Base-by-base conservation (phyloP, 352 stramenopile species). In the Pythium monospermum region DNA sequence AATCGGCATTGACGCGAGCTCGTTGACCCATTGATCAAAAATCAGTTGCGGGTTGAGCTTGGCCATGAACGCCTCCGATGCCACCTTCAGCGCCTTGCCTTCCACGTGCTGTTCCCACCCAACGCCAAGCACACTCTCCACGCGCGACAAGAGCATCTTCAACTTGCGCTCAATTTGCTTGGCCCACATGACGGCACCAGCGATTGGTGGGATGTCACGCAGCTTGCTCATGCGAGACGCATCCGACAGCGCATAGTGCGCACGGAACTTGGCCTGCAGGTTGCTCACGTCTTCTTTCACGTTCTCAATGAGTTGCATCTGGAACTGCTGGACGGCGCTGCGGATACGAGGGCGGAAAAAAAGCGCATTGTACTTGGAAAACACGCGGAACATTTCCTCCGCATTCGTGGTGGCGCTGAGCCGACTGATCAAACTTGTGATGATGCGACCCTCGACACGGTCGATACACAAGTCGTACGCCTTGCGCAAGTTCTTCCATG, bases 91-190 rank as follows among this genome's bases (percentile, higher is more conserved):
- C 19, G 96, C 85, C 32, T 96, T 95, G 21, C 97, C 97, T 73
- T 99, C 96, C 4, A 95, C 73, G 51, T 98, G 91, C 35, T 99
- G 95, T 43, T 98, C 96, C 97, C 97, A 99, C 27, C 96, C 96
- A 19, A 69, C 61, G 38, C 93, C 97, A 4, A 99, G 83, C 16
- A 99, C 96, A 62, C 97, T 94, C 55, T 98, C 87, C 57, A 99
- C 97, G 32, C 96, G 81, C n/a, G 90, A 82, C 43, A 99, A 85
- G 5, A 99, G 75, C 51, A 94, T 86, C 68, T 98, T 88, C 13
- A 99, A 69, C 67, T 99, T 98, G n/a, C 95, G 82, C 68, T 99
- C 97, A 72, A 99, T 99, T 72, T 99, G 97, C 61, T 98, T 98
- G 15, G 96, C 96, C 97, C 97, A 99, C 63, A 99, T 91, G 37